phyloP scores from a whole-genome alignment of 768 basidiomycete genomes.

The Lyophyllum atratum region DNA sequence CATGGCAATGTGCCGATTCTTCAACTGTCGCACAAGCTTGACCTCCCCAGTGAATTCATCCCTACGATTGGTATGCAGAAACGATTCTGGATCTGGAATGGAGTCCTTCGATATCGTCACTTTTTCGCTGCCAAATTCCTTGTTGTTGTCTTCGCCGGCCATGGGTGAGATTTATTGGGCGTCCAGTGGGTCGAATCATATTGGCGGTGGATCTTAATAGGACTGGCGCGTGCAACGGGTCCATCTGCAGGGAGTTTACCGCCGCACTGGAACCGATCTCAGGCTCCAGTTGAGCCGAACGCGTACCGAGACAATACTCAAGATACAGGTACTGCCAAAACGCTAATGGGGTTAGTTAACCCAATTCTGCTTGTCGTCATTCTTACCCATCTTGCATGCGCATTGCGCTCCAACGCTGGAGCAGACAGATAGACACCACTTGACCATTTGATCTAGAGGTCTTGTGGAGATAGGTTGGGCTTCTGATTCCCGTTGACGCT shows the following conservation, averaged over 20 bases:
- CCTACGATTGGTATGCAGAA: no score
- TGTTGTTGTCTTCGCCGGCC: no score
- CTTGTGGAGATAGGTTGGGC: background rate
- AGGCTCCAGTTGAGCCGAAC: background rate
- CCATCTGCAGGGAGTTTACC: background rate
- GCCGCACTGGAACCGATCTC: background rate
- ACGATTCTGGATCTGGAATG: no score
- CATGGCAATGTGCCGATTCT: slow-evolving; percentile 82
- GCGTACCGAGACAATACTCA: background rate
- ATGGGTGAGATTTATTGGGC: no score
- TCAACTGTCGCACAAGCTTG: slow-evolving; percentile 60
- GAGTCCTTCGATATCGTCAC: no score
- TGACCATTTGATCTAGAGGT: background rate
- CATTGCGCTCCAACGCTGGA: background rate
- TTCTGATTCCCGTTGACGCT: background rate
- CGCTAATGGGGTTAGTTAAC: background rate
- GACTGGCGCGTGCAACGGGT: no score
- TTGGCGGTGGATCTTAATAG: no score
- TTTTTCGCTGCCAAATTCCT: background rate
- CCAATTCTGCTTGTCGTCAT: background rate
- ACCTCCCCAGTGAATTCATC: slow-evolving; percentile 17
- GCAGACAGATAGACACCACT: background rate
- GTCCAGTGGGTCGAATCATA: no score
- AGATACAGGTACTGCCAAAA: background rate
- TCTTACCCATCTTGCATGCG: background rate